Conservation (phyloP, 768 basidiomycete genomes). For the Lactarius hatsudake region DNA sequence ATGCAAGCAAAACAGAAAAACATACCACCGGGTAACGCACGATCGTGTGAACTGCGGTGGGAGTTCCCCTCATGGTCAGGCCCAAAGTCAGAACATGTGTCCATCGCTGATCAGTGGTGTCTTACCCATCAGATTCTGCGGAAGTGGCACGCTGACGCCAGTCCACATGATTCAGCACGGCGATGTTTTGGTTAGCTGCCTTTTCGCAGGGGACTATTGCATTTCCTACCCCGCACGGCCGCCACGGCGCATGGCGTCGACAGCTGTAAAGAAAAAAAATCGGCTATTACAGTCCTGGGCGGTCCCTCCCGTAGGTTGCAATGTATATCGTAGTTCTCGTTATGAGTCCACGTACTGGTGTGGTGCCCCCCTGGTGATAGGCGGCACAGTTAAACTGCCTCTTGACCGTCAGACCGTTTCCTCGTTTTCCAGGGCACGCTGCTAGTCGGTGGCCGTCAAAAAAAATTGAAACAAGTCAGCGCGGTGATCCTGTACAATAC, state of each 20-base stretch:
- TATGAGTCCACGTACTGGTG: constrained; percentile 32
- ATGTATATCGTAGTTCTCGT: background rate
- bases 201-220: background rate
- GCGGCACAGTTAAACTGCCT: background rate
- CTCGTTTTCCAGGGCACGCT: background rate
- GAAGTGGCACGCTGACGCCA: background rate
- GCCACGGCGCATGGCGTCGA: background rate
- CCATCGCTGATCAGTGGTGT: background rate
- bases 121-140: background rate
- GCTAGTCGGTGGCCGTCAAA: background rate
- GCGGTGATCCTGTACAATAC: background rate
- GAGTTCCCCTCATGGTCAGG: background rate
- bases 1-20: background rate
- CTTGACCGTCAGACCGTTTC: background rate
- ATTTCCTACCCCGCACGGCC: background rate
- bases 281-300: background rate
- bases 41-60: background rate
- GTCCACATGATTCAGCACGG: background rate
- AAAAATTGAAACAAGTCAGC: background rate
- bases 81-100: background rate
- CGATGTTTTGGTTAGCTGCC: background rate
- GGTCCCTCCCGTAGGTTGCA: background rate
- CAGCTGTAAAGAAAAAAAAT: background rate
- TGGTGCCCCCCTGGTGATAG: background rate
- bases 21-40: background rate